Base-by-base conservation (phyloP, 805 yeast genomes). In the Lipomyces orientalis region DNA sequence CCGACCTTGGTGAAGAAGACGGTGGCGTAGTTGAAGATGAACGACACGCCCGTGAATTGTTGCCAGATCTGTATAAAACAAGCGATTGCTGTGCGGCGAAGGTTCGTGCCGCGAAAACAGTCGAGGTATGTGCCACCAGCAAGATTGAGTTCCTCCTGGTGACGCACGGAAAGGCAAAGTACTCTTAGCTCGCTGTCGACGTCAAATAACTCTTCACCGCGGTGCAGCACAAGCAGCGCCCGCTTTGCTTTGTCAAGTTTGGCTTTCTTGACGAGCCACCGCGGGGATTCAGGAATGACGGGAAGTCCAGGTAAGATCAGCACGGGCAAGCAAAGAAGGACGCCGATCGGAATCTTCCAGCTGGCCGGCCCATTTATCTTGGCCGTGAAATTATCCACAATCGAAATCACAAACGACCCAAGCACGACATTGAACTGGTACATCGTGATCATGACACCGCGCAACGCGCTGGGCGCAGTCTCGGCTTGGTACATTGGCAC, bases 401-500 rank as follows among this genome's bases (percentile, higher is more conserved):
- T 86, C 71, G 88, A 82, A 8, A 91, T 90, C 31, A 88, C 76
- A 64, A 88, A 76, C 57, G 88, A 79, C 64, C 92, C 92, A 81
- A 90, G 84, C 3, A 91, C 87, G 71, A 79, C 80, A 58, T 89
- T 88, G 83, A 88, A 84, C 78, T 90, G 95, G 77, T 89, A 90
- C 25, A 90, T 84, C 65, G 90, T 85, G 58, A 90, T 93, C 68
- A 89, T 82, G 19, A 91, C 86, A 72, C 95, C 96, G 81, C 96
- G 84, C 62, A 90, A 85, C 83, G 89, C 86, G 73, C 84, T 86
- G 31, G 94, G 95, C 29, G 92, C 86, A 49, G 90, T 88, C 77
- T 90, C 91, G 39, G 93, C 89, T 81, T 88, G 88, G 76, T 90
- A 90, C 77, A 90, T 80, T 60, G 95, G 93, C 37, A 89, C 90